A percentile compares a stretch with the other conserved stretches of the same genome.
phyloP scores from a whole-genome alignment of 2,329 filamentous ascomycete species.

The Fusarium equiseti region DNA sequence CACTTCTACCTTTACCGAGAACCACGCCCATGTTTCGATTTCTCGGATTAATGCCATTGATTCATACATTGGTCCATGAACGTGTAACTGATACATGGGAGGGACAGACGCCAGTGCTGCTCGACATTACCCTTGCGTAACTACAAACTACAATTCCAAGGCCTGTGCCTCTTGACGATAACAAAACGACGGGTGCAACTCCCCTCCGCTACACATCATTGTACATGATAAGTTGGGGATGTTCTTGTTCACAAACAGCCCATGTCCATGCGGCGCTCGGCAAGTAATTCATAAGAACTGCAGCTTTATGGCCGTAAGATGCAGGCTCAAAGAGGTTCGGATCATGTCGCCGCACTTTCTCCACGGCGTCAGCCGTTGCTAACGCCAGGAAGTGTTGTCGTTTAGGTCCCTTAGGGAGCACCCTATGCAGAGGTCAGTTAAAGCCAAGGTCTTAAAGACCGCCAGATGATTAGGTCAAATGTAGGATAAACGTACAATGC shows the following conservation, averaged over 20 bases:
- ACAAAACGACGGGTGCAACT: slow-evolving; percentile 35
- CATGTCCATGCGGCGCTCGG: slow-evolving; percentile 56
- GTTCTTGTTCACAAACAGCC: slow-evolving; percentile 51
- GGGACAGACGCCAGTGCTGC: slow-evolving; percentile 6
- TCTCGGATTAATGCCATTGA: slow-evolving; percentile 15
- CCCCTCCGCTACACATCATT: slow-evolving; percentile 50
- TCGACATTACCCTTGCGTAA: slow-evolving; percentile 18
- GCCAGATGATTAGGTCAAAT: slow-evolving; percentile 55
- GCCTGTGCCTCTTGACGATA: not conserved
- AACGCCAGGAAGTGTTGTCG: slow-evolving; percentile 69
- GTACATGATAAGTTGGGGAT: slow-evolving; percentile 54
- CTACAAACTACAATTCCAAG: slow-evolving; percentile 2
- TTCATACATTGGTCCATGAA: slow-evolving; percentile 14
- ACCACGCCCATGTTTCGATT: slow-evolving; percentile 16
- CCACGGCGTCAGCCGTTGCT: slow-evolving; percentile 67
- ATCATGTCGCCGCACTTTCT: slow-evolving; percentile 54
- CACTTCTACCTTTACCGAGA: slow-evolving; percentile 8
- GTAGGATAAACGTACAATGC: slow-evolving; percentile 62
- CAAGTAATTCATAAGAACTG: slow-evolving; percentile 52
- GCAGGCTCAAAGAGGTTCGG: slow-evolving; percentile 53
- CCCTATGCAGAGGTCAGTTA: slow-evolving; percentile 44
- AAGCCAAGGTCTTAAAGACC: slow-evolving; percentile 28
- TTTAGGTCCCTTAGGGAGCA: slow-evolving; percentile 50
- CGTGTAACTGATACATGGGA: slow-evolving; percentile 12
- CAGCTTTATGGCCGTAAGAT: slow-evolving; percentile 51